Evolutionary conservation across 2,329 filamentous ascomycete species (phyloP).

Genomic region (Colletotrichum sublineola): DNA sequence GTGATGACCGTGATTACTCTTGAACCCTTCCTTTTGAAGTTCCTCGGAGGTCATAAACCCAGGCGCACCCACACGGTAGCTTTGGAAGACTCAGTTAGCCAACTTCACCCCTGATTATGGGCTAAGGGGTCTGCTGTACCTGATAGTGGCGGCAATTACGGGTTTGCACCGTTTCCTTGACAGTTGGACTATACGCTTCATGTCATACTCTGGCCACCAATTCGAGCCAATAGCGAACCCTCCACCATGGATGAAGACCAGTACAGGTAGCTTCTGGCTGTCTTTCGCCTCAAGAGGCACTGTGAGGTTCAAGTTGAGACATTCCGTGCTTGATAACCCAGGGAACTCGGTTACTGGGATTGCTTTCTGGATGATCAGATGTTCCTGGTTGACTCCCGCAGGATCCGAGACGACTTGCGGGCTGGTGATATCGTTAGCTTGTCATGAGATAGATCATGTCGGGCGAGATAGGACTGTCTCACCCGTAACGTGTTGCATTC

Average conservation of each 20-base stretch:
- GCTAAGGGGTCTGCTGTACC: slow-evolving; percentile 49
- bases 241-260: slow-evolving; percentile 67
- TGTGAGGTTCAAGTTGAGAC: slow-evolving; percentile 66
- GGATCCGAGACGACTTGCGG: slow-evolving; percentile 56
- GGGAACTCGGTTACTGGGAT: slow-evolving; percentile 54
- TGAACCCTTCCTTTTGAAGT: slow-evolving; percentile 58
- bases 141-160: slow-evolving; percentile 60
- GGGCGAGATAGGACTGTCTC: slow-evolving; percentile 16
- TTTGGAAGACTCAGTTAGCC: slow-evolving; percentile 40
- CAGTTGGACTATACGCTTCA: slow-evolving; percentile 58
- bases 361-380: slow-evolving; percentile 62
- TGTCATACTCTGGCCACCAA: slow-evolving; percentile 66
- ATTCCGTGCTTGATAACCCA: slow-evolving; percentile 61
- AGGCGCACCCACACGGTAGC: slow-evolving; percentile 60
- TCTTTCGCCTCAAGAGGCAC: slow-evolving; percentile 51
- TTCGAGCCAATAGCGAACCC: slow-evolving; percentile 63
- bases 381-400: slow-evolving; percentile 59
- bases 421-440: slow-evolving; percentile 35
- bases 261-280: slow-evolving; percentile 58
- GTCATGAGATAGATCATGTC: too few relatives aligned
- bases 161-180: slow-evolving; percentile 58
- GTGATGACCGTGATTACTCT: slow-evolving; percentile 58
- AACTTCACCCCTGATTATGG: neutral
- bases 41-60: slow-evolving; percentile 64
- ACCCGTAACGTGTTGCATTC: slow-evolving; percentile 55